Conservation (phyloP, 306 rosid species). For the Mimosa pudica region DNA sequence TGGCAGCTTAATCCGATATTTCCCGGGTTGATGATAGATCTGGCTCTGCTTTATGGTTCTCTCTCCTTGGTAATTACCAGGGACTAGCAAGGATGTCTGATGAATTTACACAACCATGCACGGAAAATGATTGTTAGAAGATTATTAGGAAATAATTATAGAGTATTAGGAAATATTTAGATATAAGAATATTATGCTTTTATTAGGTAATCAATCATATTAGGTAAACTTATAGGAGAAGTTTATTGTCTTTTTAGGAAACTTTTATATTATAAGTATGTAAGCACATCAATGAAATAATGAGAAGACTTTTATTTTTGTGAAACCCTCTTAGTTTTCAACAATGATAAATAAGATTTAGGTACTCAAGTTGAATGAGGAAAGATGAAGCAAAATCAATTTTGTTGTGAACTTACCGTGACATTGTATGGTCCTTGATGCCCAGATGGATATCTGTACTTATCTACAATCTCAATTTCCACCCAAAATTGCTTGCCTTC, state of each 20-base stretch:
- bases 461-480: slow-evolving; percentile 84
- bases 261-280: too few relatives aligned
- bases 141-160: too few relatives aligned
- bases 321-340: too few relatives aligned
- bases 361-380: background rate
- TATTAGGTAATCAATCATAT: too few relatives aligned
- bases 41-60: slow-evolving; percentile 73
- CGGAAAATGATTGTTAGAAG: too few relatives aligned
- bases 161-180: too few relatives aligned
- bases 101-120: slow-evolving; percentile 38
- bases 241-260: too few relatives aligned
- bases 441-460: slow-evolving; percentile 86
- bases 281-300: too few relatives aligned
- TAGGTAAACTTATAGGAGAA: too few relatives aligned
- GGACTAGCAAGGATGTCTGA: slow-evolving; percentile 85
- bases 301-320: too few relatives aligned
- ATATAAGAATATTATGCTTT: too few relatives aligned
- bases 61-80: slow-evolving; percentile 98
- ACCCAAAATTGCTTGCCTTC: slow-evolving; percentile 96
- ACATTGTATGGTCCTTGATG: slow-evolving; percentile 89
- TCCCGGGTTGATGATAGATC: slow-evolving; percentile 68
- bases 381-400: background rate
- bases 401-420: slow-evolving; percentile 55
- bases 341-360: slow-evolving; percentile 1
- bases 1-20: slow-evolving; percentile 79